Evolutionary conservation across 1,284 basidiomycete genomes (phyloP).

Genomic region (Athelia sp.): DNA sequence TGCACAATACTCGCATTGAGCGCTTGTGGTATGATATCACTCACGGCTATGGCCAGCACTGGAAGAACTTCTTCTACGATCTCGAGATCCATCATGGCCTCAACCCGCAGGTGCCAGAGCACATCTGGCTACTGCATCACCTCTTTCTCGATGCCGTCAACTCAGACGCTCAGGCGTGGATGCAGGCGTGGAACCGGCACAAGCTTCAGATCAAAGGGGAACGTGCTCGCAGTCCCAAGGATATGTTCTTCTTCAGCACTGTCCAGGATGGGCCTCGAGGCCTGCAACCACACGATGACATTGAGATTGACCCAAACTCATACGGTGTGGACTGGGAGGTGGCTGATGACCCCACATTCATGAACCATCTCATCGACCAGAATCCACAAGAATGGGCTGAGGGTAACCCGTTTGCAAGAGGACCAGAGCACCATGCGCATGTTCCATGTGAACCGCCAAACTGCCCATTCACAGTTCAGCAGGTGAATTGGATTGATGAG

Average conservation of each 20-base stretch:
- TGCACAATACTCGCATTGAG: conserved; percentile 22
- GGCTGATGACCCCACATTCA: not conserved
- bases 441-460: not conserved
- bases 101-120: conserved; percentile 8
- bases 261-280: conserved; percentile 11
- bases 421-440: not conserved
- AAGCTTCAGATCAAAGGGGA: conserved; percentile 10
- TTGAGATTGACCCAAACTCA: not conserved
- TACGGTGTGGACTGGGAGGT: conserved; percentile 1
- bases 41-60: conserved; percentile 15
- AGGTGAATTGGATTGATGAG: not conserved
- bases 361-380: not conserved
- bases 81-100: conserved; percentile 20
- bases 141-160: conserved; percentile 21
- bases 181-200: conserved; percentile 21
- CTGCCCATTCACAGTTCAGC: not conserved
- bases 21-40: conserved; percentile 22
- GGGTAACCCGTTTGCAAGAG: not conserved
- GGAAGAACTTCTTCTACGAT: conserved; percentile 7
- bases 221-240: conserved; percentile 5
- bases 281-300: not conserved
- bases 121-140: conserved; percentile 16
- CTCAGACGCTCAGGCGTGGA: conserved; percentile 14
- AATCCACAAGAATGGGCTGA: not conserved
- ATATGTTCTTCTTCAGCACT: conserved; percentile 13